A percentile compares a stretch with the other conserved stretches of the same genome.
These are phyloP conservation scores for Blastosporella zonata DNA, from an alignment of 1,284 basidiomycete genomes.

Conservation along the genomic window DNA sequence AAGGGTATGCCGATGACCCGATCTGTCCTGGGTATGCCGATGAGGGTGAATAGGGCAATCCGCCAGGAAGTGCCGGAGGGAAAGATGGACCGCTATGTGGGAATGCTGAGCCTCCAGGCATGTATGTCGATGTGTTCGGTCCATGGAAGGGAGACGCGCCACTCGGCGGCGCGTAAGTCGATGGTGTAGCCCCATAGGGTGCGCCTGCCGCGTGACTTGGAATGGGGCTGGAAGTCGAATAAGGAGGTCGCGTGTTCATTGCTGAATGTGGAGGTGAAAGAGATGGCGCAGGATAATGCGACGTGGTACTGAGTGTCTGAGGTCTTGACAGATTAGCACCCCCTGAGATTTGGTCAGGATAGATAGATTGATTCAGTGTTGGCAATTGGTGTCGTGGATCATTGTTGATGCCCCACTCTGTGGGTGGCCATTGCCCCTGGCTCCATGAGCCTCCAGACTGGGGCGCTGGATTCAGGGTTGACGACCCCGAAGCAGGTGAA, in stretches of 20 bases:
- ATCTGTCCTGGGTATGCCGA: conserved; percentile 15
- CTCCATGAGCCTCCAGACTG: conserved; percentile 26
- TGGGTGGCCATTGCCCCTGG: conserved; percentile 45
- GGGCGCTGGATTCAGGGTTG: conserved; percentile 6
- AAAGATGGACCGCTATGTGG: conserved; percentile 17
- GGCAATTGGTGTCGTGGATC: conserved; percentile 23
- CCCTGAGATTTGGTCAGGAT: conserved; percentile 16
- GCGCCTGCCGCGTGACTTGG: conserved; percentile 1
- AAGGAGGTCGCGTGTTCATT: conserved; percentile 5
- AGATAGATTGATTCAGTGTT: conserved; percentile 19
- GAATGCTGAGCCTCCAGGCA: background rate
- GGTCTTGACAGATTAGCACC: conserved; percentile 33
- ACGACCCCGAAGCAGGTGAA: conserved; percentile 5
- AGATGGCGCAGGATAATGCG: conserved; percentile 17
- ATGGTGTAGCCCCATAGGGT: conserved; percentile 5
- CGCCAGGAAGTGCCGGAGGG: conserved; percentile 14
- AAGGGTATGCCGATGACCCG: conserved; percentile 2
- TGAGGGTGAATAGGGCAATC: conserved; percentile 11
- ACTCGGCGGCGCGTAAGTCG: conserved; percentile 4
- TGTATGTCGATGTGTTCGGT: conserved; percentile 8
- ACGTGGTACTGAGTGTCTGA: conserved; percentile 24
- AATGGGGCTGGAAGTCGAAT: background rate
- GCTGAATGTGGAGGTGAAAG: conserved; percentile 21
- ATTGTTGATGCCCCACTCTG: conserved; percentile 36
- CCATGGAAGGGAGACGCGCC: conserved; percentile 14